Evolutionary conservation across 2,329 filamentous ascomycete genomes (phyloP).

Genomic region (Phyllosticta citribraziliensis): DNA sequence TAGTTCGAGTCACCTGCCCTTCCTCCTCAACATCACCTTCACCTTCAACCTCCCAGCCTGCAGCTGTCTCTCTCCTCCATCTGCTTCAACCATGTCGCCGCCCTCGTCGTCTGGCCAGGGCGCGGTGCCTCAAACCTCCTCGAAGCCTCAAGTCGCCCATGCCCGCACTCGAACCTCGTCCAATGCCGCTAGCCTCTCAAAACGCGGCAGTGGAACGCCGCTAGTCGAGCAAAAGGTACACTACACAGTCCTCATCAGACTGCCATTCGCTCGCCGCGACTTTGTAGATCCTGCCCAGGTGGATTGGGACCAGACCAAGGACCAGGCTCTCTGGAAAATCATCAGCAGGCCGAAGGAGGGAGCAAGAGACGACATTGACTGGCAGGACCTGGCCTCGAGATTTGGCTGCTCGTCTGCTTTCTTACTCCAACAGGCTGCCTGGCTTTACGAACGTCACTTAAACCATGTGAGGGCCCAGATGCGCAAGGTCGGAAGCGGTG

Average conservation of each 20-base stretch:
- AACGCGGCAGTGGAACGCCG: not conserved
- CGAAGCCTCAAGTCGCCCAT: not conserved
- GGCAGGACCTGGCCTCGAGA: slow-evolving; percentile 42
- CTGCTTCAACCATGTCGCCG: not conserved
- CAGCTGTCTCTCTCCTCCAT: not conserved
- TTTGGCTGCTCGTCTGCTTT: slow-evolving; percentile 85
- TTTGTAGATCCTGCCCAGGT: slow-evolving; percentile 86
- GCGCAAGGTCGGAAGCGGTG: slow-evolving; percentile 57
- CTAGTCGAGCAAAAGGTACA: slow-evolving; percentile 18
- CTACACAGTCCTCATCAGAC: slow-evolving; percentile 70
- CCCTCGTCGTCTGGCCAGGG: not conserved
- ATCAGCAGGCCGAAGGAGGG: slow-evolving; percentile 50
- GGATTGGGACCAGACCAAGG: slow-evolving; percentile 79
- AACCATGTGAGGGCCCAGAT: slow-evolving; percentile 87
- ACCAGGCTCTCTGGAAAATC: slow-evolving; percentile 81
- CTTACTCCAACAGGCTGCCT: slow-evolving; percentile 84
- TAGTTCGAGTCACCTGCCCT: not conserved
- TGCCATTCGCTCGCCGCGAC: slow-evolving; percentile 78
- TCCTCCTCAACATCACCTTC: not conserved
- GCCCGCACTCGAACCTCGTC: slow-evolving; percentile 2
- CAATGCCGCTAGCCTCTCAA: slow-evolving; percentile 1
- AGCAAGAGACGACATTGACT: slow-evolving; percentile 4
- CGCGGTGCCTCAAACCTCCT: not conserved
- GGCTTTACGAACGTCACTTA: slow-evolving; percentile 83
- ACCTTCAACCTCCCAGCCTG: not conserved